Conservation (phyloP, 2,329 filamentous ascomycete species). For the Penicillium sp. region DNA sequence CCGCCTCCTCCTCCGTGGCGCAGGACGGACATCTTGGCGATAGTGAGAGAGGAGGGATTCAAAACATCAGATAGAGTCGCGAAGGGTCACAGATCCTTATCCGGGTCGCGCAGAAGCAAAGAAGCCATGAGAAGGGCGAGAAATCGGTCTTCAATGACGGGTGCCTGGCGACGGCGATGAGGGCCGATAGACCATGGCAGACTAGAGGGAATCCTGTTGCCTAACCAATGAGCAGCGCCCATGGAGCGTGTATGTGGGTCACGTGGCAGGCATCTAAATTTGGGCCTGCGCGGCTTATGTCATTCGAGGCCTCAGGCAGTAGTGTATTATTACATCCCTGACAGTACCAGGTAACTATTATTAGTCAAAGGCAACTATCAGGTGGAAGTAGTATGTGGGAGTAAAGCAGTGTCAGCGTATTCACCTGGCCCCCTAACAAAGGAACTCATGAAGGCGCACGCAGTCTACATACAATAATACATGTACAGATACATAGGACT, state of each 20-base stretch:
- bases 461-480: too few relatives aligned
- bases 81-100: slow-evolving; percentile 15
- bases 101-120: slow-evolving; percentile 8
- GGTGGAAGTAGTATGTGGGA: too few relatives aligned
- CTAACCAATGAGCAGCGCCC: slow-evolving; percentile 38
- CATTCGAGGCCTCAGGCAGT: slow-evolving; percentile 11
- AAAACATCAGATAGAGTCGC: slow-evolving; percentile 7
- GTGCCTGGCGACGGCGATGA: slow-evolving; percentile 22
- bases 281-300: background rate
- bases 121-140: slow-evolving; percentile 11
- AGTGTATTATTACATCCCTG: slow-evolving; percentile 6
- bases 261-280: slow-evolving; percentile 35
- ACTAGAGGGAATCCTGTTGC: slow-evolving; percentile 42
- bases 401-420: too few relatives aligned
- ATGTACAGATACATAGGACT: too few relatives aligned
- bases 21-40: slow-evolving; percentile 47
- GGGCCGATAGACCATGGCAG: slow-evolving; percentile 27
- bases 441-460: too few relatives aligned
- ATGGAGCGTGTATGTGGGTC: slow-evolving; percentile 9
- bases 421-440: too few relatives aligned
- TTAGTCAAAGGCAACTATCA: too few relatives aligned
- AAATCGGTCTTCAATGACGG: slow-evolving; percentile 14
- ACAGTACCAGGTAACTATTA: too few relatives aligned
- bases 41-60: slow-evolving; percentile 15
- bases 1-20: slow-evolving; percentile 40